A percentile compares a stretch with the other conserved stretches of the same genome.
These are phyloP conservation scores for Baudoinia panamericana DNA, from an alignment of 495 filamentous ascomycete genomes.

Conservation along the genomic window DNA sequence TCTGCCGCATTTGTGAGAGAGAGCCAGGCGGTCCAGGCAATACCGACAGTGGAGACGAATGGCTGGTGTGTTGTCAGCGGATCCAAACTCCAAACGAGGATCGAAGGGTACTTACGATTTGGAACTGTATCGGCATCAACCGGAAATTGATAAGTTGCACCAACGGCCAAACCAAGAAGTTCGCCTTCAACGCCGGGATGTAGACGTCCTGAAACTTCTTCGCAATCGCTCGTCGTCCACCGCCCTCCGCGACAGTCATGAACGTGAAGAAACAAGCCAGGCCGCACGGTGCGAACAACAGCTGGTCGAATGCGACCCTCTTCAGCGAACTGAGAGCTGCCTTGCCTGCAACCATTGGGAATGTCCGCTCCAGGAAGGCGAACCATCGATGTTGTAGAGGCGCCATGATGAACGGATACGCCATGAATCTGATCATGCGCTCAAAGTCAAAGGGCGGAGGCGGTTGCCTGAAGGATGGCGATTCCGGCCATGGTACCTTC, in stretches of 20 bases:
- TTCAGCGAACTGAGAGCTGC: slow-evolving; percentile 64
- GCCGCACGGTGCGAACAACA: slow-evolving; percentile 86
- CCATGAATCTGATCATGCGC: slow-evolving; percentile 83
- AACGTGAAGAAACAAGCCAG: slow-evolving; percentile 83
- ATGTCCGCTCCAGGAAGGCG: slow-evolving; percentile 64
- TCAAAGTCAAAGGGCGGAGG: slow-evolving; percentile 90
- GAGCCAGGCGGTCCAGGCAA: slow-evolving; percentile 98
- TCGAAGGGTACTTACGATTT: slow-evolving; percentile 58
- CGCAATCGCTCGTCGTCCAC: slow-evolving; percentile 62
- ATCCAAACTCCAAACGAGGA: neutral
- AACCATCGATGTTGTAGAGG: slow-evolving; percentile 98
- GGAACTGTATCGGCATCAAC: slow-evolving; percentile 86
- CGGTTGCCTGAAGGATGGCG: slow-evolving; percentile 48
- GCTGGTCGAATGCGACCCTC: slow-evolving; percentile 82
- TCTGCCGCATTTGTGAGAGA: slow-evolving; percentile 86
- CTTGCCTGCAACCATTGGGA: slow-evolving; percentile 50
- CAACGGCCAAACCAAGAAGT: slow-evolving; percentile 88
- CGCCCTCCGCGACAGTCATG: slow-evolving; percentile 94
- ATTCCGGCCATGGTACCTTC: slow-evolving; percentile 54
- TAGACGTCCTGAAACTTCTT: slow-evolving; percentile 91
- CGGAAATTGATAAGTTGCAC: slow-evolving; percentile 97
- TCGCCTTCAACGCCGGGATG: slow-evolving; percentile 84
- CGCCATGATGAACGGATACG: slow-evolving; percentile 90
- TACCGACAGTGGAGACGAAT: slow-evolving; percentile 91
- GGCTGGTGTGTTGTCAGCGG: slow-evolving; percentile 43